Evolutionary conservation across 2,329 filamentous ascomycete species (phyloP).

Genomic region (Cladosporium sp.): DNA sequence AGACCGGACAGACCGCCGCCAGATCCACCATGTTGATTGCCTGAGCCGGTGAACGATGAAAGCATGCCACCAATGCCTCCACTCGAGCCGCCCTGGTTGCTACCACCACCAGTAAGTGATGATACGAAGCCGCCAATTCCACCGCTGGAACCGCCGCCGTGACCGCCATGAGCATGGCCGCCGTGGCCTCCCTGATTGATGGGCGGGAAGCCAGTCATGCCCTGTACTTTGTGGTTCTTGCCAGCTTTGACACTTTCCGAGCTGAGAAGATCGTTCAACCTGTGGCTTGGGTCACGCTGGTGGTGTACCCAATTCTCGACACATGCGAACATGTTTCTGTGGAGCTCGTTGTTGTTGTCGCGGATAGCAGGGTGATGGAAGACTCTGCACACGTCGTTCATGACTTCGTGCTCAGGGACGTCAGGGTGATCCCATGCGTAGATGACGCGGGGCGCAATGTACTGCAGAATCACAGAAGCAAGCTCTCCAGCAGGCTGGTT

Average conservation of each 20-base stretch:
- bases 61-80: constrained; percentile 9
- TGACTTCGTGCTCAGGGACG: constrained; percentile 76
- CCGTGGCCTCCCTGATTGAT: not conserved
- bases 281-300: constrained; percentile 52
- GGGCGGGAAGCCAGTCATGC: constrained; percentile 13
- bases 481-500: constrained; percentile 48
- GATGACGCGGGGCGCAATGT: constrained; percentile 78
- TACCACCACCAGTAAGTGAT: not conserved
- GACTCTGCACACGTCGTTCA: constrained; percentile 72
- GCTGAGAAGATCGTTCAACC: constrained; percentile 70
- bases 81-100: constrained; percentile 8
- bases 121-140: constrained; percentile 4
- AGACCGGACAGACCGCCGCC: constrained; percentile 5
- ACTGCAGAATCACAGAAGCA: constrained; percentile 65
- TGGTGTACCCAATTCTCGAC: constrained; percentile 77
- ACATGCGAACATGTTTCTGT: constrained; percentile 82
- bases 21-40: constrained; percentile 1
- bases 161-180: not conserved
- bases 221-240: constrained; percentile 62
- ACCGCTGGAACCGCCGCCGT: not conserved
- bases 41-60: not conserved
- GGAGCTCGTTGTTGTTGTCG: constrained; percentile 70
- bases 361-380: constrained; percentile 90
- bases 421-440: constrained; percentile 90
- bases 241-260: constrained; percentile 79